phyloP scores from a whole-genome alignment of 306 rosid genomes.

The Vicia villosa region DNA sequence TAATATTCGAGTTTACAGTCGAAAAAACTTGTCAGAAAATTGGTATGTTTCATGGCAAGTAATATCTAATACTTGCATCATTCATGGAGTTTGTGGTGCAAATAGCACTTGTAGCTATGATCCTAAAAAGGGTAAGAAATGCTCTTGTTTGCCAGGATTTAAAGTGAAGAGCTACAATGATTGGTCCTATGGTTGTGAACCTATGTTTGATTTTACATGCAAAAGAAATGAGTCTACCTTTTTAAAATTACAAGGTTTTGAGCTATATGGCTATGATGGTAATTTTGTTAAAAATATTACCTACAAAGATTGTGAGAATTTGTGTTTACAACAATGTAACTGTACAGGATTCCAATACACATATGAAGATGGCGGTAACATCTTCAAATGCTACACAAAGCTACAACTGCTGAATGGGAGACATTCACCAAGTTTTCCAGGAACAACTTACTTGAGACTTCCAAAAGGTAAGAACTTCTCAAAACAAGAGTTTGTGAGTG shows the following conservation, averaged over 20 bases:
- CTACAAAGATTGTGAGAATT: slow-evolving; percentile 19
- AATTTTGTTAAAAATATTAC: not conserved
- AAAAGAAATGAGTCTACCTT: slow-evolving; percentile 24
- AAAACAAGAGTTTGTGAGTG: not conserved
- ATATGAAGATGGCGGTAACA: not conserved
- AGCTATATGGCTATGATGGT: slow-evolving; percentile 44
- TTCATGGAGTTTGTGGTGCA: slow-evolving; percentile 46
- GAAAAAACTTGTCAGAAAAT: not conserved
- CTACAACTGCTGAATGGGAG: slow-evolving; percentile 38
- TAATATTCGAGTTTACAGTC: slow-evolving; percentile 36
- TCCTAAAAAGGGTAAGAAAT: slow-evolving; percentile 25
- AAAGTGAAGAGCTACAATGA: slow-evolving; percentile 28
- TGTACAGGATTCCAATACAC: slow-evolving; percentile 36
- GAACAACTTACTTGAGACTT: slow-evolving; percentile 34
- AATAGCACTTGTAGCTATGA: slow-evolving; percentile 32
- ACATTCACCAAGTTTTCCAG: not conserved
- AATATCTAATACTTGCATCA: not conserved
- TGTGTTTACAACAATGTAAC: slow-evolving; percentile 32
- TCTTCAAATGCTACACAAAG: slow-evolving; percentile 31
- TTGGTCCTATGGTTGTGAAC: slow-evolving; percentile 54
- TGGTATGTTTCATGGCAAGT: slow-evolving; percentile 48
- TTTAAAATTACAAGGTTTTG: not conserved
- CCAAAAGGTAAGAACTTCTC: slow-evolving; percentile 5
- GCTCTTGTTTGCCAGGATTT: slow-evolving; percentile 37
- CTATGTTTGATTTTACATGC: slow-evolving; percentile 32